A percentile compares a stretch with the other conserved stretches of the same genome.
Conservation (phyloP, 2,329 filamentous ascomycete genomes). For the Fusarium bactridioides region DNA sequence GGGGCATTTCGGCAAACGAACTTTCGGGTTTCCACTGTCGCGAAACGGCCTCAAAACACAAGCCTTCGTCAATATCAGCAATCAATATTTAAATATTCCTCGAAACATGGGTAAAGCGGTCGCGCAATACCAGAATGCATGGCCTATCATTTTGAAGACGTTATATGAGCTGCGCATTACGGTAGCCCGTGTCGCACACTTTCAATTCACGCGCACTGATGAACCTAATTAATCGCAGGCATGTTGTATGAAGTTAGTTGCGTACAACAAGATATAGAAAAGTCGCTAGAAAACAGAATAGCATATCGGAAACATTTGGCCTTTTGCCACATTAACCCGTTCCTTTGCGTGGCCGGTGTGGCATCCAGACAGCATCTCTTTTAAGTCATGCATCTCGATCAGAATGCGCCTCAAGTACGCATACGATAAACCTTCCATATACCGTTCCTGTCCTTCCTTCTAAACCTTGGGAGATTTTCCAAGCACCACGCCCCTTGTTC, state of each 20-base stretch:
- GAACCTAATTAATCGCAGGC: background rate
- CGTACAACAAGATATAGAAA: constrained; percentile 40
- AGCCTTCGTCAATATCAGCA: background rate
- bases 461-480: constrained; percentile 42
- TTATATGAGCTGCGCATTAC: constrained; percentile 8
- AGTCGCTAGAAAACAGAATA: constrained; percentile 27
- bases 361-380: constrained; percentile 31
- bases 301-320: constrained; percentile 31
- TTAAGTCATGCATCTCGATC: constrained; percentile 5
- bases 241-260: constrained; percentile 29
- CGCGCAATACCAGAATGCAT: background rate
- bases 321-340: constrained; percentile 13
- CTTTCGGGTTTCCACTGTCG: constrained; percentile 8
- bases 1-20: background rate
- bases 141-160: background rate
- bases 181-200: background rate
- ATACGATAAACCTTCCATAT: constrained; percentile 26
- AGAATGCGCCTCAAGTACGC: constrained; percentile 16
- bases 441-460: constrained; percentile 35
- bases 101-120: constrained; percentile 1
- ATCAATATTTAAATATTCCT: background rate
- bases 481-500: constrained; percentile 29
- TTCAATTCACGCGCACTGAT: background rate
- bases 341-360: constrained; percentile 27
- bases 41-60: constrained; percentile 16